These are phyloP conservation scores for Phytophthora kernoviae DNA, from an alignment of 352 stramenopile genomes.

Conservation along the genomic window DNA sequence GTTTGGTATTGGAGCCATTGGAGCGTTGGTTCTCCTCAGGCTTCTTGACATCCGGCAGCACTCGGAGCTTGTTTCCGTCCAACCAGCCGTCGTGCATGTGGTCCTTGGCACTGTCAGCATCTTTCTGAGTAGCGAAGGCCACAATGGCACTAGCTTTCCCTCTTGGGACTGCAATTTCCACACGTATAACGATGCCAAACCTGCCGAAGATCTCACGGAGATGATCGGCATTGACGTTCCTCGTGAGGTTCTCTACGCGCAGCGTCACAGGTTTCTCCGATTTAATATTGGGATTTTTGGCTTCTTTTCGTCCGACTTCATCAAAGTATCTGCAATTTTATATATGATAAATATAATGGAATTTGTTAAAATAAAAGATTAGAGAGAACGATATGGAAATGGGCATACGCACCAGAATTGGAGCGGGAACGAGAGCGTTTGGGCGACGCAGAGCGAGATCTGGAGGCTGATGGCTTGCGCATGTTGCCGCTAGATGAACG, in stretches of 20 bases:
- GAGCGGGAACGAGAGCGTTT: conserved; percentile 9
- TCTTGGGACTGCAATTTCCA: conserved; percentile 52
- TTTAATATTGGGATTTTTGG: conserved; percentile 1
- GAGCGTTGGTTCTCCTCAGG: conserved; percentile 6
- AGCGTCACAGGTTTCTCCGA: conserved; percentile 40
- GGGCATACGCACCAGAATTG: conserved; percentile 13
- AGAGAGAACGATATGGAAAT: background rate
- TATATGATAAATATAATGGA: background rate
- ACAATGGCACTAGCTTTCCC: conserved; percentile 58
- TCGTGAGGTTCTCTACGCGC: conserved; percentile 83
- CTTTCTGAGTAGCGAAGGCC: conserved; percentile 48
- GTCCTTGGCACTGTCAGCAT: conserved; percentile 62
- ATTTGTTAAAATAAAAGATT: conserved; percentile 1
- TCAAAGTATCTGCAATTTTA: conserved; percentile 1
- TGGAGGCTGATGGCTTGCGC: conserved; percentile 6
- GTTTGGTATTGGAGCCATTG: background rate
- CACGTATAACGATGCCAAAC: conserved; percentile 68
- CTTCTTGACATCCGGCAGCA: conserved; percentile 34
- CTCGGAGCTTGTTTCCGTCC: conserved; percentile 78
- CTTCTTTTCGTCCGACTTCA: background rate
- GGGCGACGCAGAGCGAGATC: conserved; percentile 18
- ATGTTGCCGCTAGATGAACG: conserved; percentile 1
- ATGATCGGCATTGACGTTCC: conserved; percentile 85
- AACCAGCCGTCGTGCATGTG: conserved; percentile 89
- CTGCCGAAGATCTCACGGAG: conserved; percentile 88